Base-by-base conservation (phyloP, 2,329 filamentous ascomycete species). In the Calcarisporium arbuscula region DNA sequence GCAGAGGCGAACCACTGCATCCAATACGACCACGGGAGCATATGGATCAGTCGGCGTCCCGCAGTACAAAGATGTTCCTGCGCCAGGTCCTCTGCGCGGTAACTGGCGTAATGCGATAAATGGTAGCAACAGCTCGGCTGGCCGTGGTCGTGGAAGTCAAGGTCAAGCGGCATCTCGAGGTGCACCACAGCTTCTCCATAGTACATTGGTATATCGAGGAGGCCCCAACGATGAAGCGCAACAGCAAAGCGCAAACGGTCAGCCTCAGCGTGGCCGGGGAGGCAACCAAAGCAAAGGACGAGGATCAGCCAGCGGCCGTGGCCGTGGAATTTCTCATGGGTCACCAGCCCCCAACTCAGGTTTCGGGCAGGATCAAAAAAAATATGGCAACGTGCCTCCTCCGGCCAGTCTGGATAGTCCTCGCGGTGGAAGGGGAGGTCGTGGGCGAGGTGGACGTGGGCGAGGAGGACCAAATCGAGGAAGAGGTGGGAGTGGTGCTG, bases 21-120 rank as follows among this genome's bases (percentile, higher is more conserved):
- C 26, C 12, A 67, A 68, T 10, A 68, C 74, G 1, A 64, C 78
- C 0, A 64, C 72, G 9, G 62, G 65, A 11, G 49, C 79, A 72
- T 59, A 68, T 66, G 48, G 74, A 65, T 60, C 70, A 21, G 68
- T 74, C 11, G 72, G 74, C 39, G 74, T 77, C 19, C 66, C 71
- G 39, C 83, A 90, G 56, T 74, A 72, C 47, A 68, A 63, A 40
- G 74, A 81, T 42, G 71, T 77, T 12, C 47, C 68, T 2, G 60
- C 70, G 2, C 77, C 77, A 11, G 57, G 65, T 8, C 67, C 75
- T 11, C 62, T 81, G 19, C 64, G 68, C 19, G 74, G 73, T 2
- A 64, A 65, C 17, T 82, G 72, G 67, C 72, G 75, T 28, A 72
- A 73, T 41, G 75, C 71, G 16, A 44, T 76, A 17, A 67, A 70